A percentile compares a stretch with the other conserved stretches of the same genome.
Evolutionary conservation across 129 eudicot species (phyloP).

Genomic region (Flaveria linearis): DNA sequence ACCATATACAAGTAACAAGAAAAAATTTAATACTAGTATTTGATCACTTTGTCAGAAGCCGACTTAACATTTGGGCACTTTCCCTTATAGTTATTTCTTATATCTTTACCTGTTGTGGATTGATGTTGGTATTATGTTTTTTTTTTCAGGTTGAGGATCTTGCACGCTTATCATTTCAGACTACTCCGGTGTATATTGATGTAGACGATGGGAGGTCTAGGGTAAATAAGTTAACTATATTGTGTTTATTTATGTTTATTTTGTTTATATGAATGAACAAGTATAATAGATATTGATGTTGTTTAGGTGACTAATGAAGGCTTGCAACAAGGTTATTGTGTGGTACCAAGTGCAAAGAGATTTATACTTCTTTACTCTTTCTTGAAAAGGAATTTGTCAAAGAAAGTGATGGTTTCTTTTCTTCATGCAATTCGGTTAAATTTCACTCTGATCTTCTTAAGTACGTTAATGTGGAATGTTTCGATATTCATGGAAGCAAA

Average conservation of each 20-base stretch:
- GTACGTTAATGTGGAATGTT: slow-evolving; percentile 61
- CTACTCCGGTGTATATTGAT: slow-evolving; percentile 70
- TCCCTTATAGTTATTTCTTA: background rate
- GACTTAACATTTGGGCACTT: background rate
- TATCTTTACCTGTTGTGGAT: background rate
- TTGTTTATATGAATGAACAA: background rate
- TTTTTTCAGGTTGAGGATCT: slow-evolving; percentile 80
- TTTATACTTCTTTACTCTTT: slow-evolving; percentile 76
- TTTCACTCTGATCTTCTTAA: slow-evolving; percentile 74
- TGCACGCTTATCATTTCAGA: slow-evolving; percentile 80
- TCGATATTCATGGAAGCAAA: slow-evolving; percentile 81
- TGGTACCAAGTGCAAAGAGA: slow-evolving; percentile 77
- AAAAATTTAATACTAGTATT: no score
- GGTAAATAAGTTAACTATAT: slow-evolving; percentile 44
- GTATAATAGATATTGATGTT: background rate
- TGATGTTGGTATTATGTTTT: background rate
- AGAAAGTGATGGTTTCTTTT: slow-evolving; percentile 96
- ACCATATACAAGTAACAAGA: no score
- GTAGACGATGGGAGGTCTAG: slow-evolving; percentile 82
- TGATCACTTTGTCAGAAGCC: no score
- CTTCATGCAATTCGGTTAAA: slow-evolving; percentile 83
- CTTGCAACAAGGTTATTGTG: slow-evolving; percentile 85
- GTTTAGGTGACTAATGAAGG: slow-evolving; percentile 86
- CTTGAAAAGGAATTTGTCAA: slow-evolving; percentile 63
- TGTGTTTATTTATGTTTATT: slow-evolving; percentile 9